Evolutionary conservation across 2,329 filamentous ascomycete genomes (phyloP), one percentile per base, ranked within the genome.

Genomic region (Colletotrichum sp.): DNA sequence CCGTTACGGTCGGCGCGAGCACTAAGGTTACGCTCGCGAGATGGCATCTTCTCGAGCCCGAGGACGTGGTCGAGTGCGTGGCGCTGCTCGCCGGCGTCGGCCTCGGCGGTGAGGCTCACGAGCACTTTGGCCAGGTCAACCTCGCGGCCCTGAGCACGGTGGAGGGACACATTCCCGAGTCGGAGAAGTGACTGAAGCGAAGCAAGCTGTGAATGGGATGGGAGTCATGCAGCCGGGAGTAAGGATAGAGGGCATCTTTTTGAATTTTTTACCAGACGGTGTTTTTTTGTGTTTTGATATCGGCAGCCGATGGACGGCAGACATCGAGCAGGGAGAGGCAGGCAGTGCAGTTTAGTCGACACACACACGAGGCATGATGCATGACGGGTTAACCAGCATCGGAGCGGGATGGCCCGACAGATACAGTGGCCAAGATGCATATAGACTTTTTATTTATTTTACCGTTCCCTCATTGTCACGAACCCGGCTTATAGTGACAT

Each of bases 21-120:
- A 96, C 94, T 71, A 98, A 98, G 88, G 93, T 96, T 81, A 99
- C 97, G 4, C 89, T 98, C 71, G 97, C 97, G 18, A 93, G 92
- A 79, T 98, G 95, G 93, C 96, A 98, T 84, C 87, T 99, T 13
- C 89, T 98, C 10, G 96, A 98, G 83, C 96, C 97, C 0, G 89
- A 92, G 74, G 96, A 99, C 84, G 96, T 99, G 71, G 93, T 99
- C 79, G 93, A 95, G 78, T 90, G 88, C 76, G 87, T 91, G 44
- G 88, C 90, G 6, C 86, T 93, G 28, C 86, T 93, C 26, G 88
- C 88, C 1, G 89, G 88, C 6, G 87, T 88, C 64, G 84, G 81
- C n/a, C 81, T 84, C 8, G 82, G 82, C 2, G 85, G 84, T 15
- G 84, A 86, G 59, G 80, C 84, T 8, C 81, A 87, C 24, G 84